Evolutionary conservation across 805 yeast genomes (phyloP), one percentile per base, ranked within the genome.

Genomic region (Candida fluviatilis): DNA sequence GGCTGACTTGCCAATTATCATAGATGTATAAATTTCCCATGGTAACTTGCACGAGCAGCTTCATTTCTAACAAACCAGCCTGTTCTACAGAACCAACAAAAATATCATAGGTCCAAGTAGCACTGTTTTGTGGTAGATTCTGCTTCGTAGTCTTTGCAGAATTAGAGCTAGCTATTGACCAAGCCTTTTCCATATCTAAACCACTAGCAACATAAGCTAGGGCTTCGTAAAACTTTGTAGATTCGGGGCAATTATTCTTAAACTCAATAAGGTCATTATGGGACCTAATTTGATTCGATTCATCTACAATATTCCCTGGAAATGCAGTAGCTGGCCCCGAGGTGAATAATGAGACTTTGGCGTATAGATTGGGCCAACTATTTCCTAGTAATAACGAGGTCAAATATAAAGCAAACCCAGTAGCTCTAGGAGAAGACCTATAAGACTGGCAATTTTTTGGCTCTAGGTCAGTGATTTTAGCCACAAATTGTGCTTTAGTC

Each of bases 61-160:
- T 62, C 73, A 69, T 66, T 40, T 70, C 75, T 42, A 63, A 66
- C 8, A 66, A 34, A 1, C 75, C 75, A 1, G 58, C 62, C 43
- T 70, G 74, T 38, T 69, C 73, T 13, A 59, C 47, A 1, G 69
- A 61, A 1, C 66, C 71, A 1, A 60, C 43, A 41, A 57, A 67
- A 4, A 69, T 36, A 37, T 66, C 60, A 18, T 57, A 42, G 2
- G 57, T 36, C 60, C 64, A 62, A 23, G 44, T 42, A 2, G 66
- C 55, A n/a, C 39, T 8, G 11, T 38, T 42, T 7, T 40, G 42
- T 12, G 35, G 41, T 13, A 43, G 40, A 18, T 48, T 39, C 37
- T 45, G 54, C 23, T 56, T 55, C 2, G 61, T 53, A 13, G 60
- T 44, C 34, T 56, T 61, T 10, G 42, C 47, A 0, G 55, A 46